Evolutionary conservation across 2,329 filamentous ascomycete species (phyloP).

Genomic region (Phialemonium atrogriseum): DNA sequence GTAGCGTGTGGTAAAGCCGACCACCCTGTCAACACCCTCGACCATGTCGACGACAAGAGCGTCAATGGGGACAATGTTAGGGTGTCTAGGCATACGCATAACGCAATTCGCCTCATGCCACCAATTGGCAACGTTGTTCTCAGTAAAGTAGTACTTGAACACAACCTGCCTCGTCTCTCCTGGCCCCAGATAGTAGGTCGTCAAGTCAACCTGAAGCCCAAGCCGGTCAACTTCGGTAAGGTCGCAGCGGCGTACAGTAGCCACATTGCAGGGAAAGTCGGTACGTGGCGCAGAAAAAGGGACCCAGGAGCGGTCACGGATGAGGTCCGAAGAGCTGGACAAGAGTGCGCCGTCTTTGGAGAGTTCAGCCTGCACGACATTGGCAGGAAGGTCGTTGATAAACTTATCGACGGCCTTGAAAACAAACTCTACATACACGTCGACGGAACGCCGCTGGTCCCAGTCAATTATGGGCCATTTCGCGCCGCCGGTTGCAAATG

Average conservation of each 20-base stretch:
- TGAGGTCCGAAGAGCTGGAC: background rate
- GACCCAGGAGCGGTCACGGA: background rate
- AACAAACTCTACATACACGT: conserved; percentile 1
- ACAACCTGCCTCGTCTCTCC: conserved; percentile 12
- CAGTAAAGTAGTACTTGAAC: conserved; percentile 27
- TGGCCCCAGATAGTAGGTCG: conserved; percentile 5
- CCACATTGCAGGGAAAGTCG: conserved; percentile 4
- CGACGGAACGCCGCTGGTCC: conserved; percentile 1
- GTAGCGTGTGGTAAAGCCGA: conserved; percentile 26
- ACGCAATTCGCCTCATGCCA: conserved; percentile 28
- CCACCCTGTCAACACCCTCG: conserved; percentile 15
- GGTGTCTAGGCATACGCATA: conserved; percentile 25
- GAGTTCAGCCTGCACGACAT: background rate
- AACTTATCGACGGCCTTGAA: conserved; percentile 1
- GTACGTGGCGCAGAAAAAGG: background rate
- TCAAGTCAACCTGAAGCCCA: conserved; percentile 8
- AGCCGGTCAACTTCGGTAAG: conserved; percentile 9
- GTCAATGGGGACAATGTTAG: conserved; percentile 27
- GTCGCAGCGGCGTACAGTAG: conserved; percentile 6
- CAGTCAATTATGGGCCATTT: background rate
- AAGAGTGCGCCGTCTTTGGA: background rate
- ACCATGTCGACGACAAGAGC: conserved; percentile 24
- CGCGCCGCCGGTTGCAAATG: background rate
- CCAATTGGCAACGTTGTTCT: conserved; percentile 8
- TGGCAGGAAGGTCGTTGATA: background rate